Evolutionary conservation across 768 basidiomycete species (phyloP), one percentile per base, ranked within the genome.

Genomic region (Agaricus sinodeliciosus): DNA sequence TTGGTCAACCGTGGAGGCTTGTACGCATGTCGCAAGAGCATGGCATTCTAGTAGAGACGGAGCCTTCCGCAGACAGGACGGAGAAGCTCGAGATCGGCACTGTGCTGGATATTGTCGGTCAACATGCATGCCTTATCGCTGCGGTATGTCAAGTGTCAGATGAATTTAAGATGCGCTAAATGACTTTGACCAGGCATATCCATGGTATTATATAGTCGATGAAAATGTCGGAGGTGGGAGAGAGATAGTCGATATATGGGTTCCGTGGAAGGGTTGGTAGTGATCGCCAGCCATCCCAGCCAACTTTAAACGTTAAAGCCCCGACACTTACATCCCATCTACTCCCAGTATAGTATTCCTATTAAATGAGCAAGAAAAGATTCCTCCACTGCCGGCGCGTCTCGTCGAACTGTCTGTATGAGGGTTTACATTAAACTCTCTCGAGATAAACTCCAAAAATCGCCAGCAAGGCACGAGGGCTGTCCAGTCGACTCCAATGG

Each of bases 181-280:
- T n/a, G 22, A 22, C 22, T 43, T 36, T 37, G 37, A 27, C 26
- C 25, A 74, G 73, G 82, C 79, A 2, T 80, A 87, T 60, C 82
- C 85, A 0, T 92, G 87, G 89, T 90, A 84, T 64, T 92, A 92
- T 62, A 71, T 93, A 16, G 81, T 92, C 2, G 90, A 93, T 58
- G 79, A 79, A 6, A 72, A 71, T n/a, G 63, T 71, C 27, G 72
- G 71, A 15, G 72, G 68, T 18, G 77, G 76, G 13, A 69, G 66
- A 35, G 72, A 76, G 36, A 82, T 91, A 7, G 80, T 84, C 16
- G 90, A 93, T 65, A 70, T 93, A 26, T 93, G 91, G 91, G 82
- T 91, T 41, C 81, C 90, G 6, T 91, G 90, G 87, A 94, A 92
- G 67, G 90, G 90, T 0, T 93, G 91, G 91, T 94, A 72, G 61